Conservation (phyloP, 768 basidiomycete genomes). For the Tylopilus sp. region DNA sequence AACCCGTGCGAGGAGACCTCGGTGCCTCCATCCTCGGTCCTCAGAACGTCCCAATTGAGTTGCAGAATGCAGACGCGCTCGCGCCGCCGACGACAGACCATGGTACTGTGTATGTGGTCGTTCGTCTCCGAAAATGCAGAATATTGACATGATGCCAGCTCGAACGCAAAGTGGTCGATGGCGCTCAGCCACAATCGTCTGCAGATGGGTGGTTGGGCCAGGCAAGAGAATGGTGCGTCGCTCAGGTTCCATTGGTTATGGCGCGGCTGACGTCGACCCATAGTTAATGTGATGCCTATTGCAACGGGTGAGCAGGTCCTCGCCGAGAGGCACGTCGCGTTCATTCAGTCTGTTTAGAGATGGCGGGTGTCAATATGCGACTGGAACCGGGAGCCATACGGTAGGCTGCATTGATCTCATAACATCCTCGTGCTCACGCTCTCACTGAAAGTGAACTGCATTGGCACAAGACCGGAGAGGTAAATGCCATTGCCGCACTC, state of each 20-base stretch:
- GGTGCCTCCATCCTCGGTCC: conserved; percentile 52
- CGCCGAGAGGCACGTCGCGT: too few relatives aligned
- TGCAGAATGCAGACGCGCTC: conserved; percentile 54
- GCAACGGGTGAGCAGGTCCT: conserved; percentile 30
- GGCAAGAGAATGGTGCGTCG: conserved; percentile 49
- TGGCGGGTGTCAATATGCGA: conserved; percentile 36
- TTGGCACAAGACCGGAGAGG: conserved; percentile 39
- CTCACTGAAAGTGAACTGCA: conserved; percentile 35
- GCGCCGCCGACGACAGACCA: conserved; percentile 62
- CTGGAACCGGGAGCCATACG: conserved; percentile 37
- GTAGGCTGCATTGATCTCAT: conserved; percentile 5
- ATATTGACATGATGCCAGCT: too few relatives aligned
- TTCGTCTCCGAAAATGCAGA: neutral
- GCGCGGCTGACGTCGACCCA: neutral
- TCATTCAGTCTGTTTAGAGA: neutral
- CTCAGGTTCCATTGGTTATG: neutral
- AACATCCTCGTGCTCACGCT: neutral
- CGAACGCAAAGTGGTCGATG: conserved; percentile 68
- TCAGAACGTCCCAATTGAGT: conserved; percentile 48
- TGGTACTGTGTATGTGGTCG: conserved; percentile 41
- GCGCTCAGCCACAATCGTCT: conserved; percentile 53
- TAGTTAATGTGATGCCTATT: conserved; percentile 37
- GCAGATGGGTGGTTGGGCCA: conserved; percentile 57
- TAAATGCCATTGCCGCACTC: neutral
- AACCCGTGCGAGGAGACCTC: conserved; percentile 40